A percentile compares a stretch with the other conserved stretches of the same genome.
Conservation (phyloP, 2,329 filamentous ascomycete species). For the Furcasterigmium furcatum region DNA sequence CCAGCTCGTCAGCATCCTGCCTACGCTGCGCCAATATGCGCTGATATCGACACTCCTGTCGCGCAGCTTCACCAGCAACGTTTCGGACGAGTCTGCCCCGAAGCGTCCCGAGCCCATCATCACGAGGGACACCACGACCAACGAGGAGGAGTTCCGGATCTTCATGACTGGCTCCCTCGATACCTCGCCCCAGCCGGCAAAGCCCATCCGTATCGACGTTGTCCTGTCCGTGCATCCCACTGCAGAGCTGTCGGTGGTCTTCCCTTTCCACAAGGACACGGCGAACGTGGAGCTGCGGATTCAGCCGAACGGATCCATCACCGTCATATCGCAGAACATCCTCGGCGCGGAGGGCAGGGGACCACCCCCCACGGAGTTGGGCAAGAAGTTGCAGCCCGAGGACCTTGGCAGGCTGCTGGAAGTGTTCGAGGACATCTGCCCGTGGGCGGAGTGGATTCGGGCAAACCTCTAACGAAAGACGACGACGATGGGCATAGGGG, state of each 20-base stretch:
- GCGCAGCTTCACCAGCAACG: slow-evolving; percentile 47
- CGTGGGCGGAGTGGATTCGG: slow-evolving; percentile 52
- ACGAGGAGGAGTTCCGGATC: slow-evolving; percentile 25
- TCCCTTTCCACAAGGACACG: slow-evolving; percentile 45
- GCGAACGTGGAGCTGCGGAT: slow-evolving; percentile 57
- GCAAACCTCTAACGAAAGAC: slow-evolving; percentile 14
- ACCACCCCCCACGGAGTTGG: slow-evolving; percentile 12
- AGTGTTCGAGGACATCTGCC: slow-evolving; percentile 47
- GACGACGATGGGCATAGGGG: background rate
- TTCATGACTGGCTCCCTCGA: slow-evolving; percentile 20
- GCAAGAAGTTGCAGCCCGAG: slow-evolving; percentile 32
- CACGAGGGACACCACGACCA: slow-evolving; percentile 18
- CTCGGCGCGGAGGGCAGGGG: slow-evolving; percentile 23
- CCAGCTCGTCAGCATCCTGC: slow-evolving; percentile 72
- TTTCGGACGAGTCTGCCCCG: slow-evolving; percentile 17
- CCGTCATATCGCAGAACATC: slow-evolving; percentile 57
- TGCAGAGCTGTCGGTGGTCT: slow-evolving; percentile 48
- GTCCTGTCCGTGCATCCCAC: slow-evolving; percentile 48
- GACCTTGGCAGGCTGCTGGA: slow-evolving; percentile 44
- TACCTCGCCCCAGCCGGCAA: background rate
- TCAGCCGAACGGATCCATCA: slow-evolving; percentile 54
- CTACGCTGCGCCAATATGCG: slow-evolving; percentile 71
- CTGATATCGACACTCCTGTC: slow-evolving; percentile 63
- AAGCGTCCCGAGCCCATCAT: slow-evolving; percentile 16
- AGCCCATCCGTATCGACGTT: slow-evolving; percentile 36